Conservation (phyloP, 805 yeast species). For the Teunomyces gatunensis region DNA sequence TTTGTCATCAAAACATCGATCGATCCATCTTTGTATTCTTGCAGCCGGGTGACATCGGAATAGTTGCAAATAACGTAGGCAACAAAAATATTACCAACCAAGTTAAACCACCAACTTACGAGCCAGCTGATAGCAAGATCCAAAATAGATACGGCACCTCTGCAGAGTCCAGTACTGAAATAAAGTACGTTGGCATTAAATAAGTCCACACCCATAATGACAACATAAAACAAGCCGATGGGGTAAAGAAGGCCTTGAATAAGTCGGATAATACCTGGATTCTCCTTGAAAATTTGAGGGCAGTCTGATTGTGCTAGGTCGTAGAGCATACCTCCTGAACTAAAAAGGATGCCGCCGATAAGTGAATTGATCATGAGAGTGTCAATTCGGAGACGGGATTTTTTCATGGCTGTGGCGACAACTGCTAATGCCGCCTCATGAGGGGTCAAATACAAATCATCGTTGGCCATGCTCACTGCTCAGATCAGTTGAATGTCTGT, state of each 20-base stretch:
- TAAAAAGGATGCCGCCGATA: constrained; percentile 67
- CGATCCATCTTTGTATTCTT: constrained; percentile 47
- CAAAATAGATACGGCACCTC: constrained; percentile 66
- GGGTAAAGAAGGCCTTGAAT: constrained; percentile 65
- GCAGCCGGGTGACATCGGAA: constrained; percentile 47
- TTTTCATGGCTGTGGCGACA: constrained; percentile 84
- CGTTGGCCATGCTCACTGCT: constrained; percentile 19
- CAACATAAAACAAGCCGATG: constrained; percentile 72
- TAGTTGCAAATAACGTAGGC: constrained; percentile 61
- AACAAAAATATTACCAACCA: constrained; percentile 64
- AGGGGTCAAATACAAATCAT: constrained; percentile 58
- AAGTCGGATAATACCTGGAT: constrained; percentile 53
- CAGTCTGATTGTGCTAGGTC: constrained; percentile 53
- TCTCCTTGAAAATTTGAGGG: constrained; percentile 36
- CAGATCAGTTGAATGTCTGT: not conserved
- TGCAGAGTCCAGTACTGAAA: constrained; percentile 62
- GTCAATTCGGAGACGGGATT: constrained; percentile 62
- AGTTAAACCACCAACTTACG: constrained; percentile 64
- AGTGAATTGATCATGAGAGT: constrained; percentile 61
- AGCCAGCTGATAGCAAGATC: constrained; percentile 66
- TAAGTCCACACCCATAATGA: constrained; percentile 70
- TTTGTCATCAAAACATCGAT: constrained; percentile 44
- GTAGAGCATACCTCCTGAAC: constrained; percentile 72
- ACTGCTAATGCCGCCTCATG: constrained; percentile 82
- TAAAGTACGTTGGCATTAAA: constrained; percentile 73